These are phyloP conservation scores for Aspergillus heteromorphus DNA, from an alignment of 495 filamentous ascomycete species.

Conservation along the genomic window DNA sequence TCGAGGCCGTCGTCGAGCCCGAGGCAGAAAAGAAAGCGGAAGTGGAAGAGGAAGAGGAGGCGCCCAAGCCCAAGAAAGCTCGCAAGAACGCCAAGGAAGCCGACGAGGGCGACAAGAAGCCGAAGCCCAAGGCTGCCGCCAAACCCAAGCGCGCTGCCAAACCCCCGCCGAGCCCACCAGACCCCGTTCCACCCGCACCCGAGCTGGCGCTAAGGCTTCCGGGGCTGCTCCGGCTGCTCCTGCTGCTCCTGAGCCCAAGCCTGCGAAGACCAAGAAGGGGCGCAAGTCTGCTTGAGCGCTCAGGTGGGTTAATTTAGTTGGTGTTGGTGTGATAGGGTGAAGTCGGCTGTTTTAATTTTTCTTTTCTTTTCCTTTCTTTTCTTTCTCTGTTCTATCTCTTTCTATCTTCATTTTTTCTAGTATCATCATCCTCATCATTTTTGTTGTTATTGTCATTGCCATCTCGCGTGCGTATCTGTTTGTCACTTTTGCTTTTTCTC, in stretches of 20 bases:
- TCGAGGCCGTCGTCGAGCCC: not conserved
- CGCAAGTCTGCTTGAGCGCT: slow-evolving; percentile 17
- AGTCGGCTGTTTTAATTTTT: not conserved
- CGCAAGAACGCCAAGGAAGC: slow-evolving; percentile 4
- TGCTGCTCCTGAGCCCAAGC: slow-evolving; percentile 2
- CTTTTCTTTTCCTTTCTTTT: not conserved
- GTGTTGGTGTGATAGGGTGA: too few species aligned
- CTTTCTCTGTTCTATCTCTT: not conserved
- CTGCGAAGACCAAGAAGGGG: slow-evolving; percentile 27
- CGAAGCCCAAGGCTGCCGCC: not conserved
- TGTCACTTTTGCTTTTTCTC: too few species aligned
- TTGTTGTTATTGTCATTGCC: not conserved
- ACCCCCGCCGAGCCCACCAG: not conserved
- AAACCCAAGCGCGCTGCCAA: not conserved
- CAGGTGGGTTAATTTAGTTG: too few species aligned
- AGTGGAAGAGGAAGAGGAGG: slow-evolving; percentile 7
- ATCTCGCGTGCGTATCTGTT: too few species aligned
- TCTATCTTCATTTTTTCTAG: not conserved
- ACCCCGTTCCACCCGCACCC: not conserved
- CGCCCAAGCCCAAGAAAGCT: slow-evolving; percentile 20
- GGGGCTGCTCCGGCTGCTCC: not conserved
- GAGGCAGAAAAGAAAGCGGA: not conserved
- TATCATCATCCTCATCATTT: not conserved
- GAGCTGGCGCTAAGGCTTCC: slow-evolving; percentile 11
- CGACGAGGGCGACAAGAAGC: not conserved